Conservation (phyloP, 768 basidiomycete genomes). For the Pleurotus tuoliensis region DNA sequence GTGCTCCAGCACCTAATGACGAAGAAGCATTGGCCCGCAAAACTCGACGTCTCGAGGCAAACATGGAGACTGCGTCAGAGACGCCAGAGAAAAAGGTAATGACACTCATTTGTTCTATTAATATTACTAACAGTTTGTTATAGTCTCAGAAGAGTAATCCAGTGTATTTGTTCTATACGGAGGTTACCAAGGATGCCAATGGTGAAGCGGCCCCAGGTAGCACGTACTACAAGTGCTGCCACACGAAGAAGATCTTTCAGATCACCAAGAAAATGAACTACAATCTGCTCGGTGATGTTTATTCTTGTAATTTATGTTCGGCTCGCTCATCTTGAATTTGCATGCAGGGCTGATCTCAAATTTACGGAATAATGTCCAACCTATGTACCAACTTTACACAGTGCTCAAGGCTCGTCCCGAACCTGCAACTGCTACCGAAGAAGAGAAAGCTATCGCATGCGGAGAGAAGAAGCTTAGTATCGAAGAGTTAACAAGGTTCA, state of each 20-base stretch:
- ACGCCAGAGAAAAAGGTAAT: too few relatives aligned
- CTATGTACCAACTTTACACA: neutral
- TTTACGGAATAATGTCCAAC: neutral
- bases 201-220: neutral
- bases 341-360: neutral
- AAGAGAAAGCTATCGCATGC: neutral
- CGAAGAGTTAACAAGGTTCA: neutral
- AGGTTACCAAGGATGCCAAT: too few relatives aligned
- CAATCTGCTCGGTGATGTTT: too few relatives aligned
- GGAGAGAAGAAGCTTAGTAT: neutral
- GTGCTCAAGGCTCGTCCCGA: neutral
- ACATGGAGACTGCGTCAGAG: too few relatives aligned
- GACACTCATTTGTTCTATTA: too few relatives aligned
- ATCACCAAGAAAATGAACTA: constrained; percentile 16
- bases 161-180: too few relatives aligned
- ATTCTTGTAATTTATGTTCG: too few relatives aligned
- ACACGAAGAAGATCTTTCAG: constrained; percentile 13
- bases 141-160: too few relatives aligned
- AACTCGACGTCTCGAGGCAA: too few relatives aligned
- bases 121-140: too few relatives aligned
- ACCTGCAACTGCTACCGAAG: neutral
- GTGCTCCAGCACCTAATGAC: too few relatives aligned
- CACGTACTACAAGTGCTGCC: constrained; percentile 19
- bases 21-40: too few relatives aligned
- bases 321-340: neutral